These are phyloP conservation scores for Mycosphaerelloides madeirae DNA, from an alignment of 2,329 filamentous ascomycete genomes.

Conservation along the genomic window DNA sequence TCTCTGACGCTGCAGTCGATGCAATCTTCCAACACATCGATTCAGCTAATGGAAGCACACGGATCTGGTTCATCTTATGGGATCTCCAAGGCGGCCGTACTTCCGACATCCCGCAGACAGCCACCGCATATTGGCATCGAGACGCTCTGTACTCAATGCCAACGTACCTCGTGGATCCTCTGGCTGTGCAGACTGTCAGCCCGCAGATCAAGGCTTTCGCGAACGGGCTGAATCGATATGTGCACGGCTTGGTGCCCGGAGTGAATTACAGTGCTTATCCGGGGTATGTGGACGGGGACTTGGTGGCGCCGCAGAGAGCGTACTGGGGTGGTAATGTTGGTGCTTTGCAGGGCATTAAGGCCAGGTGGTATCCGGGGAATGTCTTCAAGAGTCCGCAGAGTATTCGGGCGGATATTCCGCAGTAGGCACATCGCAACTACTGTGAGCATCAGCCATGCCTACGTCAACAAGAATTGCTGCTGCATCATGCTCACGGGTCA, in stretches of 20 bases:
- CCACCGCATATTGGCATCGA: constrained; percentile 20
- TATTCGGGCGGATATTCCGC: constrained; percentile 3
- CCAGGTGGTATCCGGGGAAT: constrained; percentile 30
- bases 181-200: constrained; percentile 5
- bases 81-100: constrained; percentile 18
- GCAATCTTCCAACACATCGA: constrained; percentile 21
- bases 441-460: too few species aligned
- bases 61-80: constrained; percentile 19
- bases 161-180: constrained; percentile 13
- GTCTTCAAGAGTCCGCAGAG: constrained; percentile 25
- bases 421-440: too few species aligned
- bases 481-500: too few species aligned
- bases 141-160: constrained; percentile 20
- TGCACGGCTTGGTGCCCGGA: constrained; percentile 8
- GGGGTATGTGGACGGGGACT: constrained; percentile 25
- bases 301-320: constrained; percentile 27
- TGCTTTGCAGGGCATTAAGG: constrained; percentile 27
- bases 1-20: constrained; percentile 16
- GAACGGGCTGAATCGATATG: constrained; percentile 9
- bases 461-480: too few species aligned
- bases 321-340: constrained; percentile 31
- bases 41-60: constrained; percentile 8
- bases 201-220: constrained; percentile 11
- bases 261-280: constrained; percentile 19
- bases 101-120: constrained; percentile 14